phyloP scores from a whole-genome alignment of 495 filamentous ascomycete genomes.

The Xylaria intraflava region DNA sequence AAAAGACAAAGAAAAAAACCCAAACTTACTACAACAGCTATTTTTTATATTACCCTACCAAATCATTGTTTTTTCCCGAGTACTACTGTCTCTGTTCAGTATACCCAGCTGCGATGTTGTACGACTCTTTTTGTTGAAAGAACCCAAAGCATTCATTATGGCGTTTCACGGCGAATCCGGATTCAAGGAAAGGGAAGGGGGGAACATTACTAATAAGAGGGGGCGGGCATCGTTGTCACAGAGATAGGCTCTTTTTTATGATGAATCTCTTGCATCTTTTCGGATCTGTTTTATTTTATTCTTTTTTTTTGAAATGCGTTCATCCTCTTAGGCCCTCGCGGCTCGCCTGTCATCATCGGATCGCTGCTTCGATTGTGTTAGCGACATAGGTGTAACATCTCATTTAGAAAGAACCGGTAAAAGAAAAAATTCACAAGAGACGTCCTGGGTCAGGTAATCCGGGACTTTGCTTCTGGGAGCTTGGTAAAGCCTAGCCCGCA shows the following conservation, averaged over 20 bases:
- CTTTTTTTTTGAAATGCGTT: too few relatives aligned
- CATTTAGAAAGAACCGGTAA: not conserved
- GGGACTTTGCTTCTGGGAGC: not conserved
- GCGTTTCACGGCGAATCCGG: constrained; percentile 5
- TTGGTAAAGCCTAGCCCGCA: not conserved
- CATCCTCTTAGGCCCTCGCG: too few relatives aligned
- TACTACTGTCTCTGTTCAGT: not conserved
- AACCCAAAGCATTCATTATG: constrained; percentile 7
- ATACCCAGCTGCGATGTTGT: not conserved
- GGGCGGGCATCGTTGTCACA: not conserved
- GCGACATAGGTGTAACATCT: constrained; percentile 1
- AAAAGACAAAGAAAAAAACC: not conserved
- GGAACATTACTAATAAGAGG: not conserved
- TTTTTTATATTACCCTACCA: not conserved
- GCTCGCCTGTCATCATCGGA: not conserved
- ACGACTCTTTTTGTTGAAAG: constrained; percentile 8
- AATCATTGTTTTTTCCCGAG: not conserved
- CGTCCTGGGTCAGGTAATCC: not conserved
- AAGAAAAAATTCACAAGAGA: not conserved
- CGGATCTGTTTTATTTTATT: not conserved
- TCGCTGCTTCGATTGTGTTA: not conserved
- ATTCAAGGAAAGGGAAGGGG: not conserved
- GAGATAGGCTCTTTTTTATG: not conserved
- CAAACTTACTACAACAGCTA: not conserved
- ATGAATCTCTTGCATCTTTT: constrained; percentile 1